phyloP scores from a whole-genome alignment of 1,284 basidiomycete species.

The Malassezia sp. region DNA sequence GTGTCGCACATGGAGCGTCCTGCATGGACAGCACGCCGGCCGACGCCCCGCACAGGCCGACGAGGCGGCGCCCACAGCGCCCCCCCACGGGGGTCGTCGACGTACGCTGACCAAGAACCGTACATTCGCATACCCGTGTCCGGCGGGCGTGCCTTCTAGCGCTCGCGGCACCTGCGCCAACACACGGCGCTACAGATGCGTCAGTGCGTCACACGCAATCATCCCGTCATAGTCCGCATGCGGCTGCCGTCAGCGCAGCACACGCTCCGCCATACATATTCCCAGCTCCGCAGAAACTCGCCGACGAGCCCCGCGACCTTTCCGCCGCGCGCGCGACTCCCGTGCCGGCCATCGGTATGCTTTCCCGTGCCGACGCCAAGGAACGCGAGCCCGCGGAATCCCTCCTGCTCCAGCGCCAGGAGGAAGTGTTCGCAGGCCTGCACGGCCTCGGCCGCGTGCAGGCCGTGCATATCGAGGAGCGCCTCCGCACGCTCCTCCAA shows the following conservation, averaged over 20 bases:
- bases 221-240: slow-evolving; percentile 84
- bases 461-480: slow-evolving; percentile 48
- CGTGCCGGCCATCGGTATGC: slow-evolving; percentile 84
- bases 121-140: too few species aligned
- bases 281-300: slow-evolving; percentile 81
- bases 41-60: too few species aligned
- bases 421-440: slow-evolving; percentile 84
- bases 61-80: too few species aligned
- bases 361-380: slow-evolving; percentile 87
- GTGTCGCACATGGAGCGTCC: too few species aligned
- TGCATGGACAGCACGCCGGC: too few species aligned
- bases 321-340: slow-evolving; percentile 65
- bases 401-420: slow-evolving; percentile 64
- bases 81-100: too few species aligned
- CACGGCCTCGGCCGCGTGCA: slow-evolving; percentile 81
- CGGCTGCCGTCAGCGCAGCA: slow-evolving; percentile 55
- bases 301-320: slow-evolving; percentile 72
- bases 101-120: too few species aligned
- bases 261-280: slow-evolving; percentile 16
- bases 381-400: slow-evolving; percentile 61
- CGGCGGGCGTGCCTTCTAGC: too few species aligned
- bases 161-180: too few species aligned
- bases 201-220: slow-evolving; percentile 72
- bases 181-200: slow-evolving; percentile 53
- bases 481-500: slow-evolving; percentile 55